Percentiles rank a stretch among this genome's conserved stretches.
phyloP scores from a whole-genome alignment of 768 basidiomycete species.

The Tremella mesenterica region DNA sequence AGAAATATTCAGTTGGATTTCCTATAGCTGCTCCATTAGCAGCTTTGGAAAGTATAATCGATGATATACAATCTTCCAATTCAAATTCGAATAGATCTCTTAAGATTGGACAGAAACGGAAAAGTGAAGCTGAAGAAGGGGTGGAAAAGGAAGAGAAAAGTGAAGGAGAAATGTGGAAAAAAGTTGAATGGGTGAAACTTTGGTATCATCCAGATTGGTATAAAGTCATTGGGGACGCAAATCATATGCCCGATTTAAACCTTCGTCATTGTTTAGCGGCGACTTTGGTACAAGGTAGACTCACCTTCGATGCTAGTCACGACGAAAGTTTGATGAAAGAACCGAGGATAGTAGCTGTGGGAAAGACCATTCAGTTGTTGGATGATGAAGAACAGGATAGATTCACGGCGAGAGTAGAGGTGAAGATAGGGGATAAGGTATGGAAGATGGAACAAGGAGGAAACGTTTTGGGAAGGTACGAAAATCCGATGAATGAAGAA shows the following conservation, averaged over 20 bases:
- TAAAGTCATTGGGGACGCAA: not conserved
- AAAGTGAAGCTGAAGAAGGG: not conserved
- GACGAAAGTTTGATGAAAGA: not conserved
- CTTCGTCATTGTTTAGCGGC: not conserved
- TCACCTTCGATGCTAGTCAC: not conserved
- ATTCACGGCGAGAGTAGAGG: not conserved
- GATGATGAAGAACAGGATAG: not conserved
- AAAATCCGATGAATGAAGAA: not conserved
- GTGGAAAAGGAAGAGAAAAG: too few species aligned
- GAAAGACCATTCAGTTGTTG: not conserved
- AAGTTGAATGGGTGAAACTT: not conserved
- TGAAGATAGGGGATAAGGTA: not conserved
- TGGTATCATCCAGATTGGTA: not conserved
- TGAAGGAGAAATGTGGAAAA: not conserved
- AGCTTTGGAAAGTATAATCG: not conserved
- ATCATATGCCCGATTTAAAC: not conserved
- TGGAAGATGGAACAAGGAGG: not conserved
- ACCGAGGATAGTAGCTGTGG: not conserved
- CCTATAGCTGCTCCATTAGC: not conserved
- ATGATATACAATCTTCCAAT: too few species aligned
- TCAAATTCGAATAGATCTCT: not conserved
- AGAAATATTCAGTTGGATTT: not conserved
- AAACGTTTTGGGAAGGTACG: not conserved
- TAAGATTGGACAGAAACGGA: too few species aligned
- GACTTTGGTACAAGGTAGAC: not conserved